Base-by-base conservation (phyloP, 2,329 filamentous ascomycete species). In the Nigrospora osmanthi region DNA sequence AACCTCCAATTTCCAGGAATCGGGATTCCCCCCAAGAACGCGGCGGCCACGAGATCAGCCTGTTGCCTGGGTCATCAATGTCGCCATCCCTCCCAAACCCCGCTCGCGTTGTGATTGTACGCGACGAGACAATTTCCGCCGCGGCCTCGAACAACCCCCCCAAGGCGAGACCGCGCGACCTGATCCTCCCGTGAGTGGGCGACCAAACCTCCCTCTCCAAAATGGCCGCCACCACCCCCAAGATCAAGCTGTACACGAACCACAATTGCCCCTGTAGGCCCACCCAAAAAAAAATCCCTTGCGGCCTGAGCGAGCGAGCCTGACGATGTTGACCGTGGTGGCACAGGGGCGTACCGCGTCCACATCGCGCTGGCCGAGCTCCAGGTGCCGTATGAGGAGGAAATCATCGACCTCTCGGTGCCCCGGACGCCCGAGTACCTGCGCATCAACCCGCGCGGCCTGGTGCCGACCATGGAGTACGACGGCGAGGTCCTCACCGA, bases 201-300 rank as follows among this genome's bases (percentile, higher is more conserved):
- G 23, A 28, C 23, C 23, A 28, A 28, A 28, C 23, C 6, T 28
- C 10, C 5, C 23, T 2, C 23, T 35, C 15, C 19, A 46, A 14
- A 15, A 46, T 42, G 44, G 31, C 43, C 33, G 23, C 46, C 33
- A n/a, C 38, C 31, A 36, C 23, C 38, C 42, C 43, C 30, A 48
- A 48, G 43, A 30, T 48, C 46, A 48, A 48, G 40, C 36, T 48
- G 15, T 48, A 48, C 17, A 48, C 46, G 35, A 48, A 43, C 39
- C 46, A 48, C 16, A 17, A n/a, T 12, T 48, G 46, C 43, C 46
- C 46, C 19, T 48, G 46, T 48, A 42, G 40, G 46, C 15, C 14
- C 4, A 11, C 12, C 10, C 5, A 9, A 9, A 30, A 42, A 9
- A 9, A 30, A 42, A 17, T 2, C 16, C 4, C 16, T 13, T 13